Conservation (phyloP, 352 stramenopile genomes). For the Pythium folliculosum region DNA sequence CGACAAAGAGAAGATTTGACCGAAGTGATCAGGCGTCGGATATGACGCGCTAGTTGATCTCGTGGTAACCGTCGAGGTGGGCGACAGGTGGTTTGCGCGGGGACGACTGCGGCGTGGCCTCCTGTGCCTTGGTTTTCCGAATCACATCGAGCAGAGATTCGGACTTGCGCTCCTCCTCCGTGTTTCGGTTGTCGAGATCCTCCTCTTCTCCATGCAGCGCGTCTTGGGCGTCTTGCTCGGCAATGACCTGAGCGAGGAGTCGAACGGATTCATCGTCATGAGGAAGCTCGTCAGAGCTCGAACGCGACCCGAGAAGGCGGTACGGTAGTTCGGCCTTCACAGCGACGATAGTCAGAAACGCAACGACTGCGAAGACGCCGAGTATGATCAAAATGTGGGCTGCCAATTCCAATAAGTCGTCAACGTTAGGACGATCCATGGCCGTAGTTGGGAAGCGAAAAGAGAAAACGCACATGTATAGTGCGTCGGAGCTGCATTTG, state of each 20-base stretch:
- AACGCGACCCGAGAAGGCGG: not conserved
- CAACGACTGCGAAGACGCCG: slow-evolving; percentile 19
- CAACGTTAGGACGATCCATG: not conserved
- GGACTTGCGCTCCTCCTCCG: slow-evolving; percentile 16
- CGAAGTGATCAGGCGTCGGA: too few species aligned
- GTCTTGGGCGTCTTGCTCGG: slow-evolving; percentile 19
- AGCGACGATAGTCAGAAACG: slow-evolving; percentile 22
- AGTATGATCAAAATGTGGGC: slow-evolving; percentile 33
- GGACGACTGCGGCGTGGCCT: slow-evolving; percentile 11
- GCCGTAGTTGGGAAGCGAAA: not conserved
- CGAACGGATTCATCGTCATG: slow-evolving; percentile 32
- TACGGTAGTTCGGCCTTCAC: slow-evolving; percentile 29
- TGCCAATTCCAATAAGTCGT: slow-evolving; percentile 7
- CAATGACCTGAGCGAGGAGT: slow-evolving; percentile 26
- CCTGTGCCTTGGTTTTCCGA: slow-evolving; percentile 32
- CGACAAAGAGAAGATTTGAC: too few species aligned
- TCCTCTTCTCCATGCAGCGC: not conserved
- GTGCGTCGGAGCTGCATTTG: slow-evolving; percentile 25
- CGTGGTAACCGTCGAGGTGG: slow-evolving; percentile 35
- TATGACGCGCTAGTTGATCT: slow-evolving; percentile 46
- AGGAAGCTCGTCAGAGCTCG: slow-evolving; percentile 2
- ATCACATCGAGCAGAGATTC: slow-evolving; percentile 35
- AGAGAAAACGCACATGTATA: slow-evolving; percentile 6
- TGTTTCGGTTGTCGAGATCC: too few species aligned
- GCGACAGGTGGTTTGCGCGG: slow-evolving; percentile 6